Base-by-base conservation (phyloP, 1,284 basidiomycete species). In the Vanrija pseudolonga region DNA sequence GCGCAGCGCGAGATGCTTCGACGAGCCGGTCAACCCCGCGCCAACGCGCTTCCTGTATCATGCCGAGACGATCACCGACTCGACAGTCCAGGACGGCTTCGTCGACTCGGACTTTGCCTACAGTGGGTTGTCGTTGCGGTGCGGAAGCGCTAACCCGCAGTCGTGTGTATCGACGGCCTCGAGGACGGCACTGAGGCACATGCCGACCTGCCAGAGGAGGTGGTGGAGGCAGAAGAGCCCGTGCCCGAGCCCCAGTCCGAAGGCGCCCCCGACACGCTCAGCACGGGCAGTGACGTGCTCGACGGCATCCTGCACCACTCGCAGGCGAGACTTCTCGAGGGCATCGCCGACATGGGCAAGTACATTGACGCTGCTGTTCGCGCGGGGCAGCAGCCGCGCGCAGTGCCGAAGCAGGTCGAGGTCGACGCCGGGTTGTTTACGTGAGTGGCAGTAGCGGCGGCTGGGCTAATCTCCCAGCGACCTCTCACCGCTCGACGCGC, bases 301-400 rank as follows among this genome's bases (percentile, higher is more conserved):
- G 75, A 77, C 53, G 71, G 70, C 45, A 74, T 77, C 24, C 63
- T 78, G 5, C 60, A 61, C 22, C 72, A 76, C 54, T 72, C 71
- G 4, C 69, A 75, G 46, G 59, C 65, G n/a, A 60, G 74, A 17
- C 72, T 77, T 69, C 53, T 76, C 24, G 73, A 73, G 26, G 65
- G 69, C 14, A 72, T 78, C 22, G 64, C 65, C 8, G 63, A 57
- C 8, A 59, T 77, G 2, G 63, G 65, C 17, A 45, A 60, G 20
- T 57, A 66, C 20, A 61, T 75, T 9, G 71, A 74, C 1, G 32
- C 71, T 17, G 59, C 55, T n/a, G 50, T 45, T 20, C 65, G 20
- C 26, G 40, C 19, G 18, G 47, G 43, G 46, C 32, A 32, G 32
- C 32, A 17, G 39, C n/a, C n/a, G 39, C 19, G n/a, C n/a, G 17